Evolutionary conservation across 495 filamentous ascomycete genomes (phyloP).

Genomic region (Barbatosphaeria neglecta): DNA sequence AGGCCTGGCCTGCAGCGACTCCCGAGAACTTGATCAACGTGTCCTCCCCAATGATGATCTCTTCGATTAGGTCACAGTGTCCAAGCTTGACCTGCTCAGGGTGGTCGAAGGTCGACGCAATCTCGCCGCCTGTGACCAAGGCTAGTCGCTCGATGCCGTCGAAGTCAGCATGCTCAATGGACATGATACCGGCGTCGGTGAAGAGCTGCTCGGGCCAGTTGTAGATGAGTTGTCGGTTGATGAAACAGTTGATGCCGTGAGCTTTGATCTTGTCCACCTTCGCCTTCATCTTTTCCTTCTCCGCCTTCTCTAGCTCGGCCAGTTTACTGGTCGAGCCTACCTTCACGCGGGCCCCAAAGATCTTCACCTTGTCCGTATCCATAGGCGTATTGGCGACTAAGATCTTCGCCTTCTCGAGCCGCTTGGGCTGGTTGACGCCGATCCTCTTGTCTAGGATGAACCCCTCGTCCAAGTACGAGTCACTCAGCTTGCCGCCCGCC

Average conservation of each 20-base stretch:
- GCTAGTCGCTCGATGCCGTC: constrained; percentile 94
- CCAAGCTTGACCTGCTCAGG: constrained; percentile 94
- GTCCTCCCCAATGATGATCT: constrained; percentile 96
- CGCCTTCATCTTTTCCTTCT: constrained; percentile 97
- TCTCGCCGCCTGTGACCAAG: constrained; percentile 92
- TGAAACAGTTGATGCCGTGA: constrained; percentile 99
- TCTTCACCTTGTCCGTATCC: constrained; percentile 99
- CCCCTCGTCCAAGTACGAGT: constrained; percentile 94
- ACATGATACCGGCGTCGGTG: constrained; percentile 92
- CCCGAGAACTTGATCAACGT: constrained; percentile 95
- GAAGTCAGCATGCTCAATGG: constrained; percentile 98
- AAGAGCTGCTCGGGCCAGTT: constrained; percentile 99
- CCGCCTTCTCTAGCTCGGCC: constrained; percentile 92
- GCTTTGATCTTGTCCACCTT: constrained; percentile 99
- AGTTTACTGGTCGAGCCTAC: constrained; percentile 91
- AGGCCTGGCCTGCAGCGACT: constrained; percentile 85
- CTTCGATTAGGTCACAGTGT: constrained; percentile 90
- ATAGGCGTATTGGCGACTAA: constrained; percentile 95
- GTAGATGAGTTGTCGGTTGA: constrained; percentile 97
- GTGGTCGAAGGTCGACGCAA: constrained; percentile 95
- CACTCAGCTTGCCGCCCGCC: constrained; percentile 89
- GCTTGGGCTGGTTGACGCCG: constrained; percentile 95
- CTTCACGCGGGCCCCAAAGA: constrained; percentile 93
- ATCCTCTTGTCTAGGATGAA: constrained; percentile 99
- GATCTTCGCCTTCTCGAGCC: constrained; percentile 95